phyloP scores from a whole-genome alignment of 2,329 filamentous ascomycete genomes.

The Botrytis sinoallii region DNA sequence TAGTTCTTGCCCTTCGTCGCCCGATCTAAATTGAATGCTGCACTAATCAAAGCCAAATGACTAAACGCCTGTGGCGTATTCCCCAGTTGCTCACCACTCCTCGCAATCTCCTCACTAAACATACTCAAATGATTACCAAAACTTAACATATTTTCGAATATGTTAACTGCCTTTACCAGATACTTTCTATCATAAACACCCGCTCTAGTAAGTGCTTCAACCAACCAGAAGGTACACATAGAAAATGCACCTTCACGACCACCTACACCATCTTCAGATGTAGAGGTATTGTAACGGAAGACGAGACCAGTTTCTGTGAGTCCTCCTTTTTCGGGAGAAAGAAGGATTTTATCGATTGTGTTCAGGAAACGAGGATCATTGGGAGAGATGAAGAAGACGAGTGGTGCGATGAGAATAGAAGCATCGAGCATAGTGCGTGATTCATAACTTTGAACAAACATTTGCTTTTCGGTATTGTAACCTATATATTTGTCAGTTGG shows the following conservation, averaged over 20 bases:
- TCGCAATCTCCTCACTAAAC: slow-evolving; percentile 76
- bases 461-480: slow-evolving; percentile 66
- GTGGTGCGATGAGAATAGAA: slow-evolving; percentile 70
- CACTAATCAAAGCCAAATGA: slow-evolving; percentile 71
- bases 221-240: slow-evolving; percentile 82
- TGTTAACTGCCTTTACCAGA: slow-evolving; percentile 57
- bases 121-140: slow-evolving; percentile 76
- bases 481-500: slow-evolving; percentile 41
- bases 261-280: slow-evolving; percentile 69
- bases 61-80: slow-evolving; percentile 80
- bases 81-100: slow-evolving; percentile 72
- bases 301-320: slow-evolving; percentile 73
- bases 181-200: slow-evolving; percentile 63
- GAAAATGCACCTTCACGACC: slow-evolving; percentile 73
- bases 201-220: slow-evolving; percentile 72
- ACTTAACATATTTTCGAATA: slow-evolving; percentile 75
- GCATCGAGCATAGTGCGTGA: slow-evolving; percentile 67
- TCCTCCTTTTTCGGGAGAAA: slow-evolving; percentile 70
- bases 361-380: slow-evolving; percentile 73
- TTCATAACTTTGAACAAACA: slow-evolving; percentile 76
- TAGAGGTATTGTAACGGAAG: slow-evolving; percentile 68
- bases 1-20: slow-evolving; percentile 30
- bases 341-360: slow-evolving; percentile 69
- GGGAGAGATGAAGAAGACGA: slow-evolving; percentile 76
- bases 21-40: slow-evolving; percentile 71